Evolutionary conservation across 768 basidiomycete genomes (phyloP).

Genomic region (Leccinum obscurum): DNA sequence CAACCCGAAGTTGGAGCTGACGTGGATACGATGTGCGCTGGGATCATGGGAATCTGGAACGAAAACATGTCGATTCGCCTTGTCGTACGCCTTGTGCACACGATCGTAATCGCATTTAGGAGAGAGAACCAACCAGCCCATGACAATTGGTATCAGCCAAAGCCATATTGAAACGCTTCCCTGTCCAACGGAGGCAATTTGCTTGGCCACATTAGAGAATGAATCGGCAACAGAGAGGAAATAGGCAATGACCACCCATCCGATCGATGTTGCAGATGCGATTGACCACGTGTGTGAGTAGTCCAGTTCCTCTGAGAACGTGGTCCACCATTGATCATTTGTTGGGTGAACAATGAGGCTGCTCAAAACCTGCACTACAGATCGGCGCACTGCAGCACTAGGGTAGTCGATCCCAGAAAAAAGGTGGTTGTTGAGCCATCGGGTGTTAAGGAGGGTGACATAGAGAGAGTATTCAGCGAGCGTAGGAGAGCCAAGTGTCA

Average conservation of each 20-base stretch:
- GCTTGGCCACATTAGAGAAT: conserved; percentile 12
- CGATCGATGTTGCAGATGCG: conserved; percentile 39
- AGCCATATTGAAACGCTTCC: conserved; percentile 43
- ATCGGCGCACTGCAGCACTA: conserved; percentile 1
- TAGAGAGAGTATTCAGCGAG: conserved; percentile 47
- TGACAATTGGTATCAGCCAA: conserved; percentile 43
- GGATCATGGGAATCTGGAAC: background rate
- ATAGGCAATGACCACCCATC: conserved; percentile 47
- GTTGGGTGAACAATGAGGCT: conserved; percentile 41
- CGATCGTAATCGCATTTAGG: conserved; percentile 39
- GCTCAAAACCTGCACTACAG: conserved; percentile 36
- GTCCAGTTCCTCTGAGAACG: conserved; percentile 34
- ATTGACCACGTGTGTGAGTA: conserved; percentile 43
- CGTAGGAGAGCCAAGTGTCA: conserved; percentile 45
- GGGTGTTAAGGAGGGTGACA: conserved; percentile 43
- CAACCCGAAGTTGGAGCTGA: conserved; percentile 14
- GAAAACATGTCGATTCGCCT: conserved; percentile 11
- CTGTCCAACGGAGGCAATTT: conserved; percentile 36
- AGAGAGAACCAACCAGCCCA: conserved; percentile 42
- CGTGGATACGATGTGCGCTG: background rate
- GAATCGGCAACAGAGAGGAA: conserved; percentile 20
- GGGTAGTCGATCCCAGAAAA: conserved; percentile 34
- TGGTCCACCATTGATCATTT: conserved; percentile 45
- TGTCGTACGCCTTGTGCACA: conserved; percentile 20
- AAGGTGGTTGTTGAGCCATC: conserved; percentile 39